Evolutionary conservation across 768 basidiomycete species (phyloP).

Genomic region (Suillus subalutaceus): DNA sequence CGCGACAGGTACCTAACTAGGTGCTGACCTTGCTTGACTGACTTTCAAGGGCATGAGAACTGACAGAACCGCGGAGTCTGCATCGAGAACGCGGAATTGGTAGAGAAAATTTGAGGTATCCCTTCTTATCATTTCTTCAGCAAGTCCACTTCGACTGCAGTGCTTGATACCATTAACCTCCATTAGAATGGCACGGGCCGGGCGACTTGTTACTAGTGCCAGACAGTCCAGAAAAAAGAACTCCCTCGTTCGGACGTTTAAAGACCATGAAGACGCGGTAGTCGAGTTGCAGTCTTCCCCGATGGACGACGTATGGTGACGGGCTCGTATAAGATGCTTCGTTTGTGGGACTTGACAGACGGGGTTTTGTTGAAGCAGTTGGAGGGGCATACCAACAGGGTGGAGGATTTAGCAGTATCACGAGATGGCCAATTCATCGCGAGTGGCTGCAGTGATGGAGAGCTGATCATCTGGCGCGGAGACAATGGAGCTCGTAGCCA

Average conservation of each 20-base stretch:
- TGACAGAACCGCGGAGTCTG: not conserved
- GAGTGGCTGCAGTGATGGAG: not conserved
- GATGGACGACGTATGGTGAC: slow-evolving; percentile 6
- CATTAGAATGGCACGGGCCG: not conserved
- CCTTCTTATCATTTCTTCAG: not conserved
- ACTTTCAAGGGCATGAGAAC: not conserved
- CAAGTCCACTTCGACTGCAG: not conserved
- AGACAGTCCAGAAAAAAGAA: not conserved
- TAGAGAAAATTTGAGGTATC: not conserved
- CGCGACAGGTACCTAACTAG: not conserved
- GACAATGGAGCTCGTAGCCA: not conserved
- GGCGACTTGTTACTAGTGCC: not conserved
- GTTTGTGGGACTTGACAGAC: not conserved
- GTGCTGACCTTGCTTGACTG: not conserved
- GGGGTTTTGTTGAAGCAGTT: not conserved
- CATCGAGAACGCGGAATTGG: not conserved
- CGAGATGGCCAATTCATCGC: not conserved
- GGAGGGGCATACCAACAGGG: not conserved
- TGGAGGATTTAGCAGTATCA: not conserved
- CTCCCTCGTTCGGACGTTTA: not conserved
- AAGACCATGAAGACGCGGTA: not conserved
- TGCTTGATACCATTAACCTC: not conserved
- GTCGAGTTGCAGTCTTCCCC: not conserved
- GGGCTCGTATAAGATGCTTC: not conserved
- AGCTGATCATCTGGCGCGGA: not conserved